Base-by-base conservation (phyloP, 768 basidiomycete genomes). In the Dioszegia hungarica region DNA sequence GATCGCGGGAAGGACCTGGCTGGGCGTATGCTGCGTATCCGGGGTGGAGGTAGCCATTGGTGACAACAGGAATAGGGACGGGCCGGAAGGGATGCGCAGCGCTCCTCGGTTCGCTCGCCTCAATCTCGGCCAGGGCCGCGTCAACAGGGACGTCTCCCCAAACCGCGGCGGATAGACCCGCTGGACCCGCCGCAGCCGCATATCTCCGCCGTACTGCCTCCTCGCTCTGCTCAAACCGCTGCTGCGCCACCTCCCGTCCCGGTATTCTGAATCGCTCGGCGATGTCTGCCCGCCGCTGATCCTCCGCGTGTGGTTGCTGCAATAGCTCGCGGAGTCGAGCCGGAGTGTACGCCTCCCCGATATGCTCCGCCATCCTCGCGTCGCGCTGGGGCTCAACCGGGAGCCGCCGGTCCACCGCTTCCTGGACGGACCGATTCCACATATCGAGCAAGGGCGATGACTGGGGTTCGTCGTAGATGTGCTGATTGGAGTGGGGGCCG, bases 361-460 rank as follows among this genome's bases (percentile, higher is more conserved):
- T 10, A 20, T 51, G 49, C 24, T n/a, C 12, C 20, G 34, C 34
- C 49, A 51, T 51, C 27, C 37, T 36, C n/a, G 37, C n/a, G n/a
- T 50, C 56, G 17, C 41, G 40, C 27, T 22, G 48, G 3, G 39
- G 49, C 17, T 58, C 38, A n/a, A 52, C 25, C 11, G 43, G 33
- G 5, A 56, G n/a, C 20, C 54, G 50, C 4, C 56, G 56, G 12
- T 40, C 39, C n/a, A 49, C 48, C 14, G 39, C 34, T 34, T 57
- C n/a, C 25, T 57, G 48, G 28, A 57, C 38, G 4, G 38, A 24
- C 4, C 34, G 46, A 33, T 46, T 36, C 49, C 49, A 51, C 28
- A 34, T 36, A 34, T 36, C 20, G 41, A 55, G 19, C 15, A 36
- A 27, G 25, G 31, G 31, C 8, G 31, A 33, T 6, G 31, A 33